Evolutionary conservation across 148 eudicot species (phyloP), one percentile per base, ranked within the genome.

Genomic region (Camellia sinensis): DNA sequence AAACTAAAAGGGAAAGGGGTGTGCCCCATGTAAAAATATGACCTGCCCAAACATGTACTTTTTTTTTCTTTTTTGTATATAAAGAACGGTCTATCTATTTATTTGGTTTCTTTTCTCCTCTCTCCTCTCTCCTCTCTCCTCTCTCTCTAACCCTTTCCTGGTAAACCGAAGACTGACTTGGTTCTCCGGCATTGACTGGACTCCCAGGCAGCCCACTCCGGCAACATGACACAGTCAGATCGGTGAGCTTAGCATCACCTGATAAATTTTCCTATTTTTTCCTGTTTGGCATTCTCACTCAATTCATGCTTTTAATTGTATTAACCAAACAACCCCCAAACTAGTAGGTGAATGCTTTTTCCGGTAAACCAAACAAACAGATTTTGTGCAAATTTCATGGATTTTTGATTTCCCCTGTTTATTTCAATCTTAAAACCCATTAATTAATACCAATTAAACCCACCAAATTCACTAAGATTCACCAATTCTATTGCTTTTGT

Each of bases 161-260:
- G 37, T 77, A 50, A 59, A 74, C 76, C 73, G 29, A 63, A 74
- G 77, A 82, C 87, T 84, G 83, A 81, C 81, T 84, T 77, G 83
- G 79, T 79, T 67, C 76, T 84, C 87, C 83, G 85, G 81, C 87
- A 84, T 84, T 87, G 89, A 87, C 89, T 84, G 69, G 53, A n/a
- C 46, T 46, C 54, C 56, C 67, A 29, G 82, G 79, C 82, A 19
- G 52, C 44, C 70, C 29, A 44, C 81, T 83, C 75, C 83, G 71
- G 75, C 57, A 17, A 57, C 56, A 69, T 41, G 67, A 64, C 76
- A 59, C 64, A 66, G 75, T 22, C 50, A 80, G 79, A 84, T 82
- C 85, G 78, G 81, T 79, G 75, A 87, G 81, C 83, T 76, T 15
- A 79, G 75, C 74, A 81, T 0, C 81, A 78, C 53, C 56, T 45